Evolutionary conservation across 2,329 filamentous ascomycete genomes (phyloP).

Genomic region (Venturia asperata): DNA sequence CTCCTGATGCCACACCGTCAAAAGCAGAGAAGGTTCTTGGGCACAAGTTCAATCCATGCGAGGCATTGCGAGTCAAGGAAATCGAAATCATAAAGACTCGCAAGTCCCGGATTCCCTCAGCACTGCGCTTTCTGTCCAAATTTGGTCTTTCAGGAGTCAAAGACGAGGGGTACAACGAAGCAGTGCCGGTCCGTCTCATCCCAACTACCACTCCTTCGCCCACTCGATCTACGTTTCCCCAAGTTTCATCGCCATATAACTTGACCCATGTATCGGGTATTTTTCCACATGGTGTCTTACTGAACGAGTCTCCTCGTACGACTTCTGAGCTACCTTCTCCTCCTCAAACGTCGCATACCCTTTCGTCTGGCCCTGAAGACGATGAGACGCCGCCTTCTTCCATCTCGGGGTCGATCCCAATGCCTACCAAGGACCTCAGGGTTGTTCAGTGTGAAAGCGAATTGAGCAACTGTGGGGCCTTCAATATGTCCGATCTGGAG

Average conservation of each 20-base stretch:
- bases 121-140: neutral
- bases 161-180: neutral
- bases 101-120: neutral
- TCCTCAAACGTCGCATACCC: neutral
- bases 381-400: neutral
- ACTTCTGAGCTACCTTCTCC: neutral
- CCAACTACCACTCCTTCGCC: neutral
- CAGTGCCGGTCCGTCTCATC: neutral
- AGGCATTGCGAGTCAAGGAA: neutral
- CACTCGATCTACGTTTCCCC: neutral
- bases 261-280: neutral
- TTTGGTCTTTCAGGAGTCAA: neutral
- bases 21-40: neutral
- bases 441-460: neutral
- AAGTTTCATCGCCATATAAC: neutral
- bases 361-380: neutral
- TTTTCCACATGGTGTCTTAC: neutral
- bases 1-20: neutral
- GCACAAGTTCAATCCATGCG: neutral
- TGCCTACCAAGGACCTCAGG: neutral
- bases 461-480: neutral
- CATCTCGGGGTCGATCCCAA: neutral
- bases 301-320: neutral
- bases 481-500: neutral
- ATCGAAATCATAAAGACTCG: neutral